Evolutionary conservation across 2,329 filamentous ascomycete genomes (phyloP), one percentile per base, ranked within the genome.

Genomic region (Trichoderma afroharzianum): DNA sequence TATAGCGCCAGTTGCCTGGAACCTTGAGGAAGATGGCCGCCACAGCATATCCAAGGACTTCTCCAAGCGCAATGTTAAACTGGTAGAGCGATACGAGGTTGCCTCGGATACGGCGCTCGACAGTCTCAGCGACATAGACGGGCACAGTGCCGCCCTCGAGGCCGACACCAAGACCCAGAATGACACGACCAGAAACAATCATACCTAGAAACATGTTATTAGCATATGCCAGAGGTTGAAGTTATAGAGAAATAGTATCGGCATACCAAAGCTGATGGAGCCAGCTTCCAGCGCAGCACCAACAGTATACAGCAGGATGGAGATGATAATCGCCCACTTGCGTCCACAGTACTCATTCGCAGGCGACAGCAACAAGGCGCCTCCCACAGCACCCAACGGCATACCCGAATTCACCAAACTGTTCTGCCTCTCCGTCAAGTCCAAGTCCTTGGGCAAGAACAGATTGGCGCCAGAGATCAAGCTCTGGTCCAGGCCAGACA

Each of bases 61-160:
- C 91, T 32, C 91, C 91, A 0, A 93, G 84, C 0, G 92, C 92
- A 76, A 93, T 93, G 81, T 92, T 93, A 80, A 93, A 88, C 77
- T 93, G 92, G 79, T 93, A 93, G 0, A 93, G 83, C 0, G 90
- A 92, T 1, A 93, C 91, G 63, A 93, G 81, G 78, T 93, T 93
- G 74, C 91, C 91, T 76, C 91, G 88, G 28, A 92, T 85, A 72
- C 84, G 86, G 36, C 88, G 85, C 75, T 91, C 90, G 57, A 93
- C 91, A 0, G 89, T 91, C 80, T 93, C 91, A 1, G 91, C 91
- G 33, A 93, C 91, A 74, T 93, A 93, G 68, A 93, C 89, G 0
- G 91, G 91, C 5, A 93, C 91, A 0, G 91, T 93, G 78, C 91
- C 91, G 64, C 91, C 91, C 78, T 93, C 91, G 2, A 93, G 84